Evolutionary conservation across 2,329 filamentous ascomycete species (phyloP), one percentile per base, ranked within the genome.

Genomic region (Diaporthe sp.): DNA sequence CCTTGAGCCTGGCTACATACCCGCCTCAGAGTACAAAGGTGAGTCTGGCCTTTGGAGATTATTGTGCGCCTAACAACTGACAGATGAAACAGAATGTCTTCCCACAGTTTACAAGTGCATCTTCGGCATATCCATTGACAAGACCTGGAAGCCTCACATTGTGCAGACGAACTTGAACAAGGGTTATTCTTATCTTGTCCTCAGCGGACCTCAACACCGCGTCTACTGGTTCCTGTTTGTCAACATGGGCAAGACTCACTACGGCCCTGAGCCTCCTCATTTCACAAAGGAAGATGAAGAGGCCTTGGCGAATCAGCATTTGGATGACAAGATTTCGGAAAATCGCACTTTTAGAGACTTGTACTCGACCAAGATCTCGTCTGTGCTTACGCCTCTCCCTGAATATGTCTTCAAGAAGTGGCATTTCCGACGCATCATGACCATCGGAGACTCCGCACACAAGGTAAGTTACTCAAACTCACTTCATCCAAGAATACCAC

Each of bases 401-500:
- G 83, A 85, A 39, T 73, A 81, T 15, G 80, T 84, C 1, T 83
- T 78, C 37, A 78, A 83, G 44, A 81, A 80, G 55, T 85, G 83
- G 83, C 79, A 80, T 71, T 83, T 81, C 71, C 71, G 78, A 13
- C 77, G 82, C 8, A 82, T 84, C 10, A 75, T 84, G 2, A 77
- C 78, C 2, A 76, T 84, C 0, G 83, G 83, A 8, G 83, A 84
- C 51, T 78, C 82, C 0, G 80, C 77, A 1, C 83, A 84, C 74
- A 85, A 84, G 80, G 81, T 81, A 71, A 39, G 62, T 3, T 5
- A 1, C 28, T 51, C 3, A 28, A 2, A 10, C 1, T 57, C 10
- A 15, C 2, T 17, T 13, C 34, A 42, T 57, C 49, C 0, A n/a
- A 25, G 5, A 39, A 13, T 4, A 10, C 44, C 65, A 4, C 19